Conservation (phyloP, 1,139 yeast genomes). For the Scheffersomyces quercinus region DNA sequence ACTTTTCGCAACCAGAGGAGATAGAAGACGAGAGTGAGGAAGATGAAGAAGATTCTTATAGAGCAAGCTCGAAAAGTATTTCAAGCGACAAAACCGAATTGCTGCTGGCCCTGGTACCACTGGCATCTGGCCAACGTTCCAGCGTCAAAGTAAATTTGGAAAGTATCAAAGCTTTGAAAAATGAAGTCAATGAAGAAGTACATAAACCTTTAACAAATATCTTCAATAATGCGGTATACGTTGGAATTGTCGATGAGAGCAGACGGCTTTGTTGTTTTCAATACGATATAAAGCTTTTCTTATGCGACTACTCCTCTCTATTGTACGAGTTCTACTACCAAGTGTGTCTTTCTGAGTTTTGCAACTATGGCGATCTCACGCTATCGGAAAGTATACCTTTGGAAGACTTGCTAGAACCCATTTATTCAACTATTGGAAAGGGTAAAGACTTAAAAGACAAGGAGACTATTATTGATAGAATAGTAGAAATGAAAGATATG, state of each 20-base stretch:
- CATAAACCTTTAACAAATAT: conserved; percentile 63
- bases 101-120: not conserved
- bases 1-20: not conserved
- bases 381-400: conserved; percentile 42
- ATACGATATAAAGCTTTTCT: conserved; percentile 69
- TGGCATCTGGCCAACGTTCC: not conserved
- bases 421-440: conserved; percentile 13
- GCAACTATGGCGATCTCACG: conserved; percentile 71
- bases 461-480: conserved; percentile 19
- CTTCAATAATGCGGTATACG: conserved; percentile 68
- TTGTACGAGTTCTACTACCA: conserved; percentile 78
- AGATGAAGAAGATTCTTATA: not conserved
- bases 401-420: conserved; percentile 27
- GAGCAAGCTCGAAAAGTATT: conserved; percentile 2
- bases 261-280: conserved; percentile 80
- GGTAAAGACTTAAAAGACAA: conserved; percentile 20
- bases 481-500: conserved; percentile 70
- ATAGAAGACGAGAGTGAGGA: conserved; percentile 5
- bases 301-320: conserved; percentile 79
- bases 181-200: conserved; percentile 46
- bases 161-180: conserved; percentile 57
- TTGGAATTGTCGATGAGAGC: conserved; percentile 78
- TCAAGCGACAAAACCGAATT: not conserved
- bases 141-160: conserved; percentile 48
- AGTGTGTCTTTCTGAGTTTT: conserved; percentile 71